These are phyloP conservation scores for Saccharomycopsis sp. DNA, from an alignment of 805 yeast species.

Conservation along the genomic window DNA sequence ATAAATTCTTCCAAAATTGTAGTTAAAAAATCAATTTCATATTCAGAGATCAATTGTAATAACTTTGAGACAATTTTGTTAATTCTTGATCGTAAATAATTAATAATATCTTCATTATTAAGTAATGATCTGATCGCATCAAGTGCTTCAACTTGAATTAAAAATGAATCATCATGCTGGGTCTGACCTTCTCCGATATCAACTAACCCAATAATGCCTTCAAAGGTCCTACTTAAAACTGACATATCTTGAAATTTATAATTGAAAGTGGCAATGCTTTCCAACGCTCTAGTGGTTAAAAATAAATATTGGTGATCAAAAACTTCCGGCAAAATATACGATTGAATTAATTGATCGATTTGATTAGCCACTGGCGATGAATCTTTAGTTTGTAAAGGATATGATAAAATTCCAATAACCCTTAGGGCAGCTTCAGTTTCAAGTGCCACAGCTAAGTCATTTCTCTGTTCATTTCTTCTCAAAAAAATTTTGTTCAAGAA, in stretches of 20 bases:
- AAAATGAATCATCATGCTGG: constrained; percentile 42
- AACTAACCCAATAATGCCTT: constrained; percentile 29
- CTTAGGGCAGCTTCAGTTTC: constrained; percentile 79
- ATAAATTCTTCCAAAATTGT: constrained; percentile 96
- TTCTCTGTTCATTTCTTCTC: constrained; percentile 27
- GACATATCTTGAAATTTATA: constrained; percentile 31
- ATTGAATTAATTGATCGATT: constrained; percentile 59
- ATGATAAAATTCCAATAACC: constrained; percentile 65
- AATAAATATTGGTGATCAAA: constrained; percentile 47
- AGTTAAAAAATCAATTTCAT: constrained; percentile 80
- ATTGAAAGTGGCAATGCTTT: constrained; percentile 41
- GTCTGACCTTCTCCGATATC: constrained; percentile 5
- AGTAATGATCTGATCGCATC: constrained; percentile 79
- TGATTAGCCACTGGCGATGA: constrained; percentile 41
- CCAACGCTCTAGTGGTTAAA: constrained; percentile 64
- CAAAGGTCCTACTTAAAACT: constrained; percentile 34
- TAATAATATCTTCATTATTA: constrained; percentile 59
- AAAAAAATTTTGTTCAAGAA: constrained; percentile 48
- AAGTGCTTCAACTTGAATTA: constrained; percentile 82
- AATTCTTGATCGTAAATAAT: constrained; percentile 63
- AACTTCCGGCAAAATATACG: constrained; percentile 59
- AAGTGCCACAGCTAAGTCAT: constrained; percentile 39
- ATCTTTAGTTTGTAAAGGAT: constrained; percentile 35
- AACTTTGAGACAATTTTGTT: constrained; percentile 78
- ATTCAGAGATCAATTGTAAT: constrained; percentile 64